Evolutionary conservation across 306 rosid species (phyloP), one percentile per base, ranked within the genome.

Genomic region (Bauhinia variegata): DNA sequence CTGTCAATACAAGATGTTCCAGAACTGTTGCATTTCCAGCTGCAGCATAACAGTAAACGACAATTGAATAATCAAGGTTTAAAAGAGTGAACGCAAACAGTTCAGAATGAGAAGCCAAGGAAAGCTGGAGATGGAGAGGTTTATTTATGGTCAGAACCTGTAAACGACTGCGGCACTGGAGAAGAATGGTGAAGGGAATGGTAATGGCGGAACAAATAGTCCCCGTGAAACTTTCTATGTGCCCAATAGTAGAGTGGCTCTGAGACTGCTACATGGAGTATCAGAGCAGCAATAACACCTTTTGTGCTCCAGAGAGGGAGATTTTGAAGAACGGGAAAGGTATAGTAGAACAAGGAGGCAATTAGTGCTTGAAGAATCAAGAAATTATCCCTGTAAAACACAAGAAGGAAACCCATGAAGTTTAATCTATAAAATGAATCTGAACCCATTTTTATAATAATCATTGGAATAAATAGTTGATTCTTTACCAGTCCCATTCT

Each of bases 171-270:
- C 1, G 95, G 95, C 1, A 90, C 86, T 0, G 87, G 80, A 63
- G 97, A 85, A 4, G 99, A 85, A 80, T 93, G 99, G 58, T 93
- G 96, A 55, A 88, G 65, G 47, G 96, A 88, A 65, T 93, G 99
- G 76, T 93, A 85, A 52, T 77, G 72, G 23, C 67, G 62, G 46
- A 85, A 89, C 49, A 90, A 80, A 69, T 80, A 60, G 12, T 71
- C 65, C 44, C 50, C 67, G 60, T 93, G 99, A 59, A 85, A 75
- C 61, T 11, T 72, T 76, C 78, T 83, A 56, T 93, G 99, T 4
- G 82, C 70, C 88, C 85, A 75, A 32, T 93, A 93, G 72, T 78
- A 93, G 23, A 93, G 78, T 49, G 99, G 99, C 62, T 93, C 99
- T 53, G 97, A 85, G 80, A 90, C 48, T 62, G 80, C 88, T 54